phyloP scores from a whole-genome alignment of 2,329 filamentous ascomycete genomes.

The Microdochium nivale region DNA sequence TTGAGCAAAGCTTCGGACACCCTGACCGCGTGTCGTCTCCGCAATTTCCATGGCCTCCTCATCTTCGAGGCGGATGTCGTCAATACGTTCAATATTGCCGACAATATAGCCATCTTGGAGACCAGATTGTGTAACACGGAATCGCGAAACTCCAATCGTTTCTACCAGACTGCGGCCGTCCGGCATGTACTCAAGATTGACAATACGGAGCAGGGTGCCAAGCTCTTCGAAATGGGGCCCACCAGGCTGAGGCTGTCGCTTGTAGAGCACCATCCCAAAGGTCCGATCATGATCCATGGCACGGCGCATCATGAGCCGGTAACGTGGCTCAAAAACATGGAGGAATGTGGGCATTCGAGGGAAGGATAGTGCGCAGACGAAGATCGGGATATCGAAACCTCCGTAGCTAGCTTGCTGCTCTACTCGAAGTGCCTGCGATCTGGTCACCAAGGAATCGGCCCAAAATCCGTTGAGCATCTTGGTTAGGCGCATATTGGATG shows the following conservation, averaged over 20 bases:
- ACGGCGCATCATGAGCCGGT: conserved; percentile 80
- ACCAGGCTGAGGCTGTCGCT: conserved; percentile 31
- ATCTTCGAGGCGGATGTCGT: conserved; percentile 73
- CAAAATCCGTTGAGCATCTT: conserved; percentile 62
- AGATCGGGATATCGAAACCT: conserved; percentile 60
- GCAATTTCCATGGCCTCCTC: conserved; percentile 69
- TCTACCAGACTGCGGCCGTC: conserved; percentile 80
- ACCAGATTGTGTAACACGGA: conserved; percentile 58
- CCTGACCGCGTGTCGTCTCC: conserved; percentile 40
- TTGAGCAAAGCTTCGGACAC: conserved; percentile 15
- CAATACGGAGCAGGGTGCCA: conserved; percentile 70
- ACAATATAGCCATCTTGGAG: conserved; percentile 70
- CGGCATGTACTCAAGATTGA: conserved; percentile 62
- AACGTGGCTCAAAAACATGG: conserved; percentile 88
- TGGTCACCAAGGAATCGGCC: conserved; percentile 51
- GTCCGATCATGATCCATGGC: conserved; percentile 63
- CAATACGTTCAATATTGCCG: conserved; percentile 65
- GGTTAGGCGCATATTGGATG: conserved; percentile 54
- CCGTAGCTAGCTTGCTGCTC: conserved; percentile 49
- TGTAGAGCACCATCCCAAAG: conserved; percentile 81
- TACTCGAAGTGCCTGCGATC: conserved; percentile 43
- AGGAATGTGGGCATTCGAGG: conserved; percentile 79
- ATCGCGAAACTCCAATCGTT: conserved; percentile 67
- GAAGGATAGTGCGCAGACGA: conserved; percentile 75
- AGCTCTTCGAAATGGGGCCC: conserved; percentile 54